These are phyloP conservation scores for Xylariaceae sp. DNA, from an alignment of 2,329 filamentous ascomycete species.

Conservation along the genomic window DNA sequence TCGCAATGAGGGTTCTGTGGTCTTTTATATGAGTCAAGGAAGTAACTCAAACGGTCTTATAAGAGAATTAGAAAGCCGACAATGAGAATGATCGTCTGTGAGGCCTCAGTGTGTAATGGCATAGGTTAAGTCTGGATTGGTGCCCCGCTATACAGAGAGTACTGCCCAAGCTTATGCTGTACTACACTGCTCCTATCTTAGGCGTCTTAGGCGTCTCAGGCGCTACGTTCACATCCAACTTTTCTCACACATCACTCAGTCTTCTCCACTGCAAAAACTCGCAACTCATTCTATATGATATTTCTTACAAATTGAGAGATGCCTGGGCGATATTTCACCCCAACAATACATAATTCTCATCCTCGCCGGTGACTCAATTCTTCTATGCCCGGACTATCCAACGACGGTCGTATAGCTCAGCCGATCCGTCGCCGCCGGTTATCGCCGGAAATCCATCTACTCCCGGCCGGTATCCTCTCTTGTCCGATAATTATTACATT, in stretches of 20 bases:
- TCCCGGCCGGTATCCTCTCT: neutral
- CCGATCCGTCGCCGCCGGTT: slow-evolving; percentile 22
- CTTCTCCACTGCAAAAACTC: neutral
- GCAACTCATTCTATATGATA: neutral
- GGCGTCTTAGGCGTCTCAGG: no score
- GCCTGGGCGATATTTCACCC: neutral
- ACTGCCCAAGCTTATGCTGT: no score
- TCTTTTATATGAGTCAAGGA: no score
- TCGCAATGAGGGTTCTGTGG: no score
- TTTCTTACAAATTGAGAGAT: neutral
- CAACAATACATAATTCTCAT: neutral
- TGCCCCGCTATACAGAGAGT: no score
- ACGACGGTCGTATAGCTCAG: neutral
- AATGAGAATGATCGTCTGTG: no score
- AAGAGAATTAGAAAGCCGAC: no score
- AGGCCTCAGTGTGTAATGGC: no score
- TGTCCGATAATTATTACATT: neutral
- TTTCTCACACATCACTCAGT: neutral
- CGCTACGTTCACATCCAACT: no score
- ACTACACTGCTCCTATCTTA: no score
- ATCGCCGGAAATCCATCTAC: slow-evolving; percentile 10
- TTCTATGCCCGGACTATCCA: neutral
- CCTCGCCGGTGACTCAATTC: slow-evolving; percentile 23
- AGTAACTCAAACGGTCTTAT: no score
- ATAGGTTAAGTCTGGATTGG: no score